Evolutionary conservation across 2,329 filamentous ascomycete species (phyloP), one percentile per base, ranked within the genome.

Genomic region (Orbilia quercus): DNA sequence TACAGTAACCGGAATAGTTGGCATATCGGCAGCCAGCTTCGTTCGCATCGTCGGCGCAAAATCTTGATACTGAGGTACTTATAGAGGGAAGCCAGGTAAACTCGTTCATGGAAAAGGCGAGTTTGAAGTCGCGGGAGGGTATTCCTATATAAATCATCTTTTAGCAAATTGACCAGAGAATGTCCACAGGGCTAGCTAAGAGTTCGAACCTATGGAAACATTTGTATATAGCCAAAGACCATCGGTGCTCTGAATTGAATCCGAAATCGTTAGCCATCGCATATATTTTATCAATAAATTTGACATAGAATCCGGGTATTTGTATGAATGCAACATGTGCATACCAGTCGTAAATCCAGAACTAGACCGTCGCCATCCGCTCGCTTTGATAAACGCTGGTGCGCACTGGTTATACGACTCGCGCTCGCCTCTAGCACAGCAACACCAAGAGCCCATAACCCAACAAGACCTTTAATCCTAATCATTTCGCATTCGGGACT

Each of bases 141-240:
- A 28, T 55, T 5, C 51, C 51, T 55, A 38, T n/a, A 36, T 7
- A 31, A 36, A 4, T 31, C 9, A 2, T 3, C 6, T 53, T 22
- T 55, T 55, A 55, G 9, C 14, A 38, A 18, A 14, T 55, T 22
- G 20, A 40, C 16, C 34, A 38, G 18, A 28, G n/a, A 2, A 3
- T 7, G 28, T 3, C 51, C 2, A 16, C 38, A 55, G n/a, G 6
- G 18, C 12, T 6, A 51, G 50, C 23, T n/a, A n/a, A n/a, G 48
- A 22, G 50, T 2, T n/a, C 11, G 28, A 28, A 58, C 53, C 53
- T 23, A 58, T 28, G 6, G 53, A 58, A 4, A 44, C 53, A 36
- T 58, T 58, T 9, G 53, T 58, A 22, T 58, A 58, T 45, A 58
- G 11, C 53, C 53, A 58, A 25, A 23, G 25, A 1, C 53, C 53